Evolutionary conservation across 1,284 basidiomycete species (phyloP).

Genomic region (Vanrija pseudolonga): DNA sequence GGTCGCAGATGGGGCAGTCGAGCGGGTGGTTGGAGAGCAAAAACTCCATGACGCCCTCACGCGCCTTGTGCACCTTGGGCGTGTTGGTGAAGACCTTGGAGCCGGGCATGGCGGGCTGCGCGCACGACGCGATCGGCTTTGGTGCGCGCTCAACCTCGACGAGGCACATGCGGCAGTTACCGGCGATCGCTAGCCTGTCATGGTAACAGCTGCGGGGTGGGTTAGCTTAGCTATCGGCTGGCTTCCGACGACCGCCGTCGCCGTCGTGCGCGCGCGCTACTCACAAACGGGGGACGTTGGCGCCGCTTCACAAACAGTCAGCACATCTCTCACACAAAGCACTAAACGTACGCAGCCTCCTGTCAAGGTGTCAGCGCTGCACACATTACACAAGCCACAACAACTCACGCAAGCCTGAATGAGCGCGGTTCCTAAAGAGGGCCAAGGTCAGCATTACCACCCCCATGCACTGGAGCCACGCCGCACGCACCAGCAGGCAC

Average conservation of each 20-base stretch:
- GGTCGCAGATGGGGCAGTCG: constrained; percentile 98
- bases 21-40: constrained; percentile 94
- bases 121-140: constrained; percentile 76
- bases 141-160: constrained; percentile 89
- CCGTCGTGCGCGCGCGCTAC: neutral
- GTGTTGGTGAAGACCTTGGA: constrained; percentile 95
- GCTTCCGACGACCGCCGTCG: too few relatives aligned
- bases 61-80: constrained; percentile 83
- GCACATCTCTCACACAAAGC: neutral
- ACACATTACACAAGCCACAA: neutral
- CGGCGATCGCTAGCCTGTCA: constrained; percentile 75
- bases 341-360: constrained; percentile 29
- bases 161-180: constrained; percentile 96
- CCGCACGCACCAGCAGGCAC: constrained; percentile 72
- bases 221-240: too few relatives aligned
- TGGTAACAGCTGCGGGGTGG: constrained; percentile 52
- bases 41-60: constrained; percentile 99
- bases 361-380: constrained; percentile 10
- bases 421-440: constrained; percentile 78
- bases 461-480: constrained; percentile 3
- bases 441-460: constrained; percentile 9
- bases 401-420: constrained; percentile 81
- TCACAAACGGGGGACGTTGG: constrained; percentile 42
- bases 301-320: constrained; percentile 11
- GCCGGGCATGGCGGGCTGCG: constrained; percentile 97